A percentile compares a stretch with the other conserved stretches of the same genome.
These are phyloP conservation scores for Teunomyces tritomae DNA, from an alignment of 805 yeast genomes.

Conservation along the genomic window DNA sequence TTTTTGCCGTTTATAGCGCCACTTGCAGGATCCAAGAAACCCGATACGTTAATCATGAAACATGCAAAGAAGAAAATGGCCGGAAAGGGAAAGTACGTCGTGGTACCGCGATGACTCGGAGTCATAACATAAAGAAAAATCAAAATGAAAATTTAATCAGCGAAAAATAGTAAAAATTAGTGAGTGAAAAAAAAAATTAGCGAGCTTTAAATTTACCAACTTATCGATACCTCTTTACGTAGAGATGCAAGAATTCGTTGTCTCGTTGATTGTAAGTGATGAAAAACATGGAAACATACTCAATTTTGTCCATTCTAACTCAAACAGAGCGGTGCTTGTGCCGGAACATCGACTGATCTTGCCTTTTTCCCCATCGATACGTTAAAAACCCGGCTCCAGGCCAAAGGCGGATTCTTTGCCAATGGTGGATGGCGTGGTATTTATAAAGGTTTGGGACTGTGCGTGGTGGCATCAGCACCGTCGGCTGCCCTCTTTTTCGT, in stretches of 20 bases:
- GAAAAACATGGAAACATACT: too few species aligned
- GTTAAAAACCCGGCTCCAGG: conserved; percentile 89
- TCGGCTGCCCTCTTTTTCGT: conserved; percentile 49
- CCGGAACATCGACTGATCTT: conserved; percentile 94
- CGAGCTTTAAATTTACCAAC: too few species aligned
- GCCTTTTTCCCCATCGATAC: conserved; percentile 97
- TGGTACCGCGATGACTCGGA: conserved; percentile 12
- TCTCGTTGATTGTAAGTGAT: conserved; percentile 33
- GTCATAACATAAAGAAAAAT: not conserved
- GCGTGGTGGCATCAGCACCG: conserved; percentile 94
- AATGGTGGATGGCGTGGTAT: conserved; percentile 95
- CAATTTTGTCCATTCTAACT: not conserved
- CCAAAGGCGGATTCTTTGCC: conserved; percentile 86
- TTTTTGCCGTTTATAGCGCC: conserved; percentile 33
- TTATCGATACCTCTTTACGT: not conserved
- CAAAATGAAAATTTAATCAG: too few species aligned
- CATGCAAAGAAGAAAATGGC: conserved; percentile 34
- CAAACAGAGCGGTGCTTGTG: conserved; percentile 77
- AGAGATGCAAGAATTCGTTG: conserved; percentile 29
- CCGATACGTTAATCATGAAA: conserved; percentile 37
- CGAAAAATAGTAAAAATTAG: too few species aligned
- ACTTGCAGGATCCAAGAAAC: conserved; percentile 35
- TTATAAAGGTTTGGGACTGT: conserved; percentile 89
- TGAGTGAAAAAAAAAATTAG: too few species aligned
- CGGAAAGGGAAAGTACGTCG: conserved; percentile 30